Base-by-base conservation (phyloP, 768 basidiomycete species). In the Boletus pseudopeckii region DNA sequence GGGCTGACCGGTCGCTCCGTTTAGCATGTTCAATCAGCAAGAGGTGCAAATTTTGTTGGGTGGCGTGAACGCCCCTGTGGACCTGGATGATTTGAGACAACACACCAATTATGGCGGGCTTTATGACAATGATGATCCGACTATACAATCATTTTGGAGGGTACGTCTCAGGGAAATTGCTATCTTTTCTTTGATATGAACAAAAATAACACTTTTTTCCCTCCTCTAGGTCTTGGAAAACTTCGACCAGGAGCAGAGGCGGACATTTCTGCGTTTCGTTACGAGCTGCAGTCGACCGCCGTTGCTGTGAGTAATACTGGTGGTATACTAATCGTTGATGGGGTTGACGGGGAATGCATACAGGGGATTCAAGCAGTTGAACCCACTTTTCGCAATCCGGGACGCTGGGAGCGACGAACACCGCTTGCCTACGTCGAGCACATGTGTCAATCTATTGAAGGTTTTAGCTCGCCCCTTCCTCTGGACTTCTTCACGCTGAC, bases 11-110 rank as follows among this genome's bases (percentile, higher is more conserved):
- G 37, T 50, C 22, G 15, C 36, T 59, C 43, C 37, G 15, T 43
- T 45, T 56, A 90, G 92, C 42, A 95, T 98, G 91, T 99, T 98
- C 74, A 96, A 98, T 69, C 95, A 96, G 59, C 89, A 92, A 66
- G 97, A 98, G 70, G 76, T 98, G 4, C 93, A 94, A 66, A 87
- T 96, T 45, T 75, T 98, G 1, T 77, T 99, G 7, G 95, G 95
- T 0, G 93, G 92, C 7, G 88, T 90, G 32, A 88, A 95, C 55
- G 76, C 90, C 0, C 87, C 88, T 0, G 86, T 96, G 44, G 89
- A 95, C 64, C 58, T 98, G 8, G 83, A 87, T 15, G 95, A 99
- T 69, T 71, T 98, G 53, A 76, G 85, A 53, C 63, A 67, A 9
- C 77, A 98, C 62, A 91, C 91, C 0, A 80, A 85, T 47, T 93